A percentile compares a stretch with the other conserved stretches of the same genome.
Conservation (phyloP, 1,284 basidiomycete species). For the Pterulicium gracile region DNA sequence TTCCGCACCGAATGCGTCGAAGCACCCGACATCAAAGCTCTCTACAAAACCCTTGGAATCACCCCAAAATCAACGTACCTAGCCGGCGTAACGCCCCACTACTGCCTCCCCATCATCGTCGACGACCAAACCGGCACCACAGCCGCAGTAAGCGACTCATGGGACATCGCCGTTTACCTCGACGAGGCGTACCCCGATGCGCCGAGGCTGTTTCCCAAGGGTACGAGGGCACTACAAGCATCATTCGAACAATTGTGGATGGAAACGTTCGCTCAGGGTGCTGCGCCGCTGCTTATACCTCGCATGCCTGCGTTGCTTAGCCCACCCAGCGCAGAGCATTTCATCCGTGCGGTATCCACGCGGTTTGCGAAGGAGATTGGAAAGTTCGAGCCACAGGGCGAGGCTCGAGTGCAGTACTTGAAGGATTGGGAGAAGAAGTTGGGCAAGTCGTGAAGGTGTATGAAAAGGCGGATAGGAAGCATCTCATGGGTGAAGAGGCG, state of each 20-base stretch:
- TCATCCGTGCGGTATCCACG: not conserved
- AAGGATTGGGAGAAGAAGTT: not conserved
- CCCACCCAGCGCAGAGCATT: not conserved
- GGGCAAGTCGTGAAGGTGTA: not conserved
- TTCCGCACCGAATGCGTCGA: conserved; percentile 2
- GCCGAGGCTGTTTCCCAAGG: not conserved
- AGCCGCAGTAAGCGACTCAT: not conserved
- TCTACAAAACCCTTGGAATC: not conserved
- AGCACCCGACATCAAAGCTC: not conserved
- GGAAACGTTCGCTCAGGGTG: not conserved
- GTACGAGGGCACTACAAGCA: not conserved
- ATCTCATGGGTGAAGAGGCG: not conserved
- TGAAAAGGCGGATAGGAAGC: not conserved
- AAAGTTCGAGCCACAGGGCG: not conserved
- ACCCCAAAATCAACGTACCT: not conserved
- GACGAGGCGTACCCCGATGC: conserved; percentile 1
- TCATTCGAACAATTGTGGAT: not conserved
- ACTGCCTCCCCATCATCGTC: not conserved
- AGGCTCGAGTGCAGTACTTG: not conserved
- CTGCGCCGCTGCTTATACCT: not conserved
- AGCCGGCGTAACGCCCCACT: not conserved
- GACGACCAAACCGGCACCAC: not conserved
- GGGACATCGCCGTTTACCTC: conserved; percentile 2
- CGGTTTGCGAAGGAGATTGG: not conserved
- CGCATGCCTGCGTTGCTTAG: not conserved